phyloP scores from a whole-genome alignment of 805 yeast genomes.

The Candida dendrica region DNA sequence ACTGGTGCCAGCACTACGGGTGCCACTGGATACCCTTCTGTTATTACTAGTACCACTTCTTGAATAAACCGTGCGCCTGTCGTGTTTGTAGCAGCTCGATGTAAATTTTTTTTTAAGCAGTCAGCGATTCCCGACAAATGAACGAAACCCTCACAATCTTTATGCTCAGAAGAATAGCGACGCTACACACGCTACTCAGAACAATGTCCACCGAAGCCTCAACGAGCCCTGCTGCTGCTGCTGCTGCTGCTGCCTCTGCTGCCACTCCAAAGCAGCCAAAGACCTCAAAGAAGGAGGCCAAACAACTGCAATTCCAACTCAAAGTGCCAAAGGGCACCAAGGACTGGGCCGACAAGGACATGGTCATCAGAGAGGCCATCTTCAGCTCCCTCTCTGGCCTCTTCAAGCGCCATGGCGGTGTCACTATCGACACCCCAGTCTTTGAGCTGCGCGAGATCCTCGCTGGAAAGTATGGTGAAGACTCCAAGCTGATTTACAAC shows the following conservation, averaged over 20 bases:
- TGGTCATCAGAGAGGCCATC: conserved; percentile 88
- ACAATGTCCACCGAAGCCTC: not conserved
- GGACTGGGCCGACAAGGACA: conserved; percentile 98
- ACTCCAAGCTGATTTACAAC: conserved; percentile 91
- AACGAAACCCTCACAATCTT: not conserved
- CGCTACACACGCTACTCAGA: not conserved
- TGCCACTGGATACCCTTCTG: too few relatives aligned
- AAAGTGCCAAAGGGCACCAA: conserved; percentile 97
- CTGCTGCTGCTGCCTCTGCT: conserved; percentile 3
- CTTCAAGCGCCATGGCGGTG: conserved; percentile 96
- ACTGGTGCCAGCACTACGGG: too few relatives aligned
- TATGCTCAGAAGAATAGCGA: not conserved
- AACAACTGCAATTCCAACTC: conserved; percentile 60
- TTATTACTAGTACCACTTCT: too few relatives aligned
- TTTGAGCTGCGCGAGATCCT: conserved; percentile 92
- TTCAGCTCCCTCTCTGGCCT: conserved; percentile 64
- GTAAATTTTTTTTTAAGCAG: too few relatives aligned
- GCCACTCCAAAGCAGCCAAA: conserved; percentile 1
- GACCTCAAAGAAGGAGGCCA: conserved; percentile 26
- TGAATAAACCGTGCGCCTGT: too few relatives aligned
- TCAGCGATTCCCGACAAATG: not conserved
- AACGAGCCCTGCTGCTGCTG: not conserved
- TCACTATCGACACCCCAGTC: conserved; percentile 97
- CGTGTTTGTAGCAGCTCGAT: too few relatives aligned
- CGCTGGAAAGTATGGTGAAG: conserved; percentile 98